Conservation (phyloP, 768 basidiomycete genomes). For the Xerocomellus intermedius region DNA sequence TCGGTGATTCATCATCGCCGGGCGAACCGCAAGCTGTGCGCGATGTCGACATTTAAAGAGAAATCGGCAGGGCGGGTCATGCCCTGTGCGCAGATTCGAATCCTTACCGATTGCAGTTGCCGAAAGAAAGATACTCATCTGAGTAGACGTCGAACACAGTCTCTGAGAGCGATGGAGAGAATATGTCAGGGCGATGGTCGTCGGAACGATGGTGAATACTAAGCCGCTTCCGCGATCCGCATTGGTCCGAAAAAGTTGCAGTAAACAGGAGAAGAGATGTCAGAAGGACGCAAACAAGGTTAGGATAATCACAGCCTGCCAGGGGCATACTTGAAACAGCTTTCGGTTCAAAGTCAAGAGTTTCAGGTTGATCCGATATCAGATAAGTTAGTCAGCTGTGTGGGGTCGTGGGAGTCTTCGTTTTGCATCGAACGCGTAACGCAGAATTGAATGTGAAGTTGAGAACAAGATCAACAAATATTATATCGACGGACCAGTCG, state of each 20-base stretch:
- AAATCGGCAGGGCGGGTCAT: background rate
- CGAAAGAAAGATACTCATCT: background rate
- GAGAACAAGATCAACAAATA: background rate
- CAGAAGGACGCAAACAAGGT: background rate
- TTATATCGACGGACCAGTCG: background rate
- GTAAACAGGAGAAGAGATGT: no score
- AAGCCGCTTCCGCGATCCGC: background rate
- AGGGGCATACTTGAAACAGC: background rate
- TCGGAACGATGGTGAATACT: background rate
- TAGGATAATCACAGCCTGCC: background rate
- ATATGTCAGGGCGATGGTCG: background rate
- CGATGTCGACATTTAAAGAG: background rate
- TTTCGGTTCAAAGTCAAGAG: background rate
- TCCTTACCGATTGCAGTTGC: background rate
- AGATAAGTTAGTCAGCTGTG: no score
- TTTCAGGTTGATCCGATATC: conserved; percentile 2
- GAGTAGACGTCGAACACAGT: background rate
- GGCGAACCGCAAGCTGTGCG: background rate
- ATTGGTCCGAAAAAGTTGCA: no score
- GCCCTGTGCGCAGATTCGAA: background rate
- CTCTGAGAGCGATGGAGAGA: background rate
- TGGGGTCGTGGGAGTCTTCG: background rate
- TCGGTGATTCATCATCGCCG: background rate
- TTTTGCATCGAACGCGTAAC: no score
- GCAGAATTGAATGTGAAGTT: background rate